These are phyloP conservation scores for Exsudoporus floridanus DNA, from an alignment of 1,284 basidiomycete species.

Conservation along the genomic window DNA sequence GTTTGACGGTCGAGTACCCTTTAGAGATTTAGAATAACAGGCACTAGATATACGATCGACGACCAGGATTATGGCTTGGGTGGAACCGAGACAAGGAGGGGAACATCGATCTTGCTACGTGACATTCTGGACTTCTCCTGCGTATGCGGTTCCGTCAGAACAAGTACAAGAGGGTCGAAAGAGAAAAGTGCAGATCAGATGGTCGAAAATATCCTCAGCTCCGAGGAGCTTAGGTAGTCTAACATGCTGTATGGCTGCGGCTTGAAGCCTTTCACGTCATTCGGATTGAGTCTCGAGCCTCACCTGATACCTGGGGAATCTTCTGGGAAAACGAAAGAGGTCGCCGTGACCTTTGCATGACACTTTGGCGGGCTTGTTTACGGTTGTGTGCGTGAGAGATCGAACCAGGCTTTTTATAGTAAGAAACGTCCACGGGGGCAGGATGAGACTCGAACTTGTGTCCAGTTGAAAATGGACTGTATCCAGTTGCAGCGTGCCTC, in stretches of 20 bases:
- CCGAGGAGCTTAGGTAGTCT: conserved; percentile 27
- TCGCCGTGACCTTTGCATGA: not conserved
- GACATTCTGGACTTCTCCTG: not conserved
- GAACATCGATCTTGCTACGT: not conserved
- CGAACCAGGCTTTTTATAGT: no score
- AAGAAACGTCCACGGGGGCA: no score
- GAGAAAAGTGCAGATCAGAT: not conserved
- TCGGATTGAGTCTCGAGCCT: not conserved
- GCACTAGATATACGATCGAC: not conserved
- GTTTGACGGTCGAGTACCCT: conserved; percentile 42
- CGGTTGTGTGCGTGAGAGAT: no score
- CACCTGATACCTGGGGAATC: not conserved
- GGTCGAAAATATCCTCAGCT: conserved; percentile 19
- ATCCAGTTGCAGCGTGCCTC: conserved; percentile 1
- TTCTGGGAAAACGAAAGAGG: not conserved
- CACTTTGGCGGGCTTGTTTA: no score
- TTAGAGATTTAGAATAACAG: not conserved
- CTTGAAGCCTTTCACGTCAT: conserved; percentile 15
- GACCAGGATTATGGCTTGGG: not conserved
- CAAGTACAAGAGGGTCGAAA: not conserved
- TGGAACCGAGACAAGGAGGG: not conserved
- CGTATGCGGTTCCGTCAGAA: conserved; percentile 4
- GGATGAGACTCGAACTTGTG: no score
- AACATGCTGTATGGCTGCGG: conserved; percentile 24
- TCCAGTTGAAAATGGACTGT: not conserved